Evolutionary conservation across 257 asterid species (phyloP).

Genomic region (Nemophila menziesii): DNA sequence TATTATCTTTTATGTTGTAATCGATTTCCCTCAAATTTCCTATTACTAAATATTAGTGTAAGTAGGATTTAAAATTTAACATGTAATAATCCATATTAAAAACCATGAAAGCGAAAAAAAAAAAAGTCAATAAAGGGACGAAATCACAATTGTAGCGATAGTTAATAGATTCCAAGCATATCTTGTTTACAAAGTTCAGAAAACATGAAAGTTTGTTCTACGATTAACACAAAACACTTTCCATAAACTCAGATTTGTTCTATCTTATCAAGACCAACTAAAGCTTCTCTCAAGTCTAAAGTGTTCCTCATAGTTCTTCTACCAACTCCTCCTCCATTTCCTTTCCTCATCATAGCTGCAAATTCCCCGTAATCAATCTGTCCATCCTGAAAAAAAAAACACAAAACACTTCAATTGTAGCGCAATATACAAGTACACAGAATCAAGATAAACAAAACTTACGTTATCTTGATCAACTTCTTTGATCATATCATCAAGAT

Average conservation of each 20-base stretch:
- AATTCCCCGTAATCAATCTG: conserved; percentile 38
- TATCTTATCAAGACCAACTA: conserved; percentile 16
- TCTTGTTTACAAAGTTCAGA: no score
- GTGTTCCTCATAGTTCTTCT: conserved; percentile 34
- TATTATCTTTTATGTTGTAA: no score
- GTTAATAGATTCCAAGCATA: no score
- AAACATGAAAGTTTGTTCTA: no score
- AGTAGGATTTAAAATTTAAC: no score
- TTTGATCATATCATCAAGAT: conserved; percentile 81
- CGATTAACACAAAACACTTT: no score
- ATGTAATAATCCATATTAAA: no score
- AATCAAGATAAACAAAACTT: conserved; percentile 14
- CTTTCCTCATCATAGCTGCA: conserved; percentile 43
- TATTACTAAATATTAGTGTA: no score
- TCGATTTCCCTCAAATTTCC: no score
- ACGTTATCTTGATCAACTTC: conserved; percentile 91
- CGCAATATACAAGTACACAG: not conserved
- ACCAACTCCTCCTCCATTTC: conserved; percentile 34
- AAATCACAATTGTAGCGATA: no score
- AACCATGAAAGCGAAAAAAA: no score
- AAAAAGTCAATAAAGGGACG: no score
- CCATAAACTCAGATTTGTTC: conserved; percentile 4
- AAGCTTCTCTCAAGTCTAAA: conserved; percentile 29
- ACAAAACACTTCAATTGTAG: not conserved
- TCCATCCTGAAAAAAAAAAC: conserved; percentile 35